These are phyloP conservation scores for Ophiosphaerella narmari DNA, from an alignment of 2,329 filamentous ascomycete species.

Conservation along the genomic window DNA sequence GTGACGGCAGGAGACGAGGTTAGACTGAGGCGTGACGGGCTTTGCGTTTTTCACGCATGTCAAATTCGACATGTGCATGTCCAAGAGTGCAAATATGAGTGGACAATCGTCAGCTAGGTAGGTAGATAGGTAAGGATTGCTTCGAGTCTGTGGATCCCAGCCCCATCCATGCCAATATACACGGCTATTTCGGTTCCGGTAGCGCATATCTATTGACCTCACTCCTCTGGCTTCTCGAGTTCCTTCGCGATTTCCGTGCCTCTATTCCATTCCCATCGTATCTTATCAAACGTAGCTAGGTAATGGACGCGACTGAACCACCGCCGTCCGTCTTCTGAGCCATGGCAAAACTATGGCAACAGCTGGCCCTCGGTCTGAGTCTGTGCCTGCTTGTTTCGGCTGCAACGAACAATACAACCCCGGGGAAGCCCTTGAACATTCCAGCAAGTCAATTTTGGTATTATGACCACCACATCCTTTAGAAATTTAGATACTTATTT, in stretches of 20 bases:
- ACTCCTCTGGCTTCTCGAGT: background rate
- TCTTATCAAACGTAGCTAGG: too few species aligned
- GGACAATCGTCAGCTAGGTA: background rate
- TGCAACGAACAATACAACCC: constrained; percentile 11
- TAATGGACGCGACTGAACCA: background rate
- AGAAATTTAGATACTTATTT: background rate
- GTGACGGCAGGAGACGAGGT: background rate
- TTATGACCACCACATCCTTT: background rate
- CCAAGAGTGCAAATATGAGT: background rate
- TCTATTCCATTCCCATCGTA: background rate
- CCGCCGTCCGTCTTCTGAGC: background rate
- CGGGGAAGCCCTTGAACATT: constrained; percentile 25
- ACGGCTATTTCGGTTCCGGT: background rate
- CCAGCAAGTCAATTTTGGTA: constrained; percentile 33
- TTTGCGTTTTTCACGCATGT: too few species aligned
- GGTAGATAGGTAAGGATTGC: too few species aligned
- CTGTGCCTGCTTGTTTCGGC: background rate
- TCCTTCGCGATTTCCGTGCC: background rate
- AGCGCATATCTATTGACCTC: background rate
- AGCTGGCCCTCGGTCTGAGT: constrained; percentile 1
- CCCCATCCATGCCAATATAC: background rate
- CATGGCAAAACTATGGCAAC: constrained; percentile 8
- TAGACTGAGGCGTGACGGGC: background rate
- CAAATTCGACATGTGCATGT: too few species aligned
- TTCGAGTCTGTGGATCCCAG: background rate